Base-by-base conservation (phyloP, 306 rosid genomes). In the Cucurbita ficifolia region DNA sequence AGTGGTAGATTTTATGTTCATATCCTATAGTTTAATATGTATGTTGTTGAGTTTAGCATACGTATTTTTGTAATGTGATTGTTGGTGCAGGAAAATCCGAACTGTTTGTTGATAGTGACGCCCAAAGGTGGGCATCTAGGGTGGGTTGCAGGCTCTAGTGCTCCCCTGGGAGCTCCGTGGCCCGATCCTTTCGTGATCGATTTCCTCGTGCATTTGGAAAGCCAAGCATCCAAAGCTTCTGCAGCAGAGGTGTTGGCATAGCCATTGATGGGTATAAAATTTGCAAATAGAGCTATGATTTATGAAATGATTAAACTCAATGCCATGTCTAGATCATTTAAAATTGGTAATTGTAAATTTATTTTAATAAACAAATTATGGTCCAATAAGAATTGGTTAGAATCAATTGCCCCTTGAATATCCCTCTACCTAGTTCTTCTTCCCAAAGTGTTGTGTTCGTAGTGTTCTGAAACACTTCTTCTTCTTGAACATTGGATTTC, bases 61-160 rank as follows among this genome's bases (percentile, higher is more conserved):
- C 9, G 18, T n/a, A 53, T 65, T 43, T 58, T 46, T 52, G 57
- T 59, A 18, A 55, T 19, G 57, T 65, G 13, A 24, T 52, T 80
- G 51, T 84, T 59, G 40, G 86, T 59, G 24, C 83, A 90, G 98
- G 90, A 84, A 77, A 94, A 94, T 80, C 87, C 92, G 18, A 86
- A 94, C 73, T 90, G 97, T 85, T 62, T 94, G 81, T 83, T 94
- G 80, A 77, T 90, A 72, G 95, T 94, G 86, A 94, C 98, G 50
- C 87, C 98, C 36, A 79, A 90, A 81, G 98, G 98, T 29, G 97
- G 98, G 14, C 98, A 94, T 81, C 77, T 94, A 65, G 98, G 97
- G 21, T 90, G 97, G 98, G 89, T 94, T 76, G 98, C 98, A 50
- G 98, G 98, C 11, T 88, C 76, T 45, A 84, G 79, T 35, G 89